Evolutionary conservation across 306 rosid genomes (phyloP), one percentile per base, ranked within the genome.

Genomic region (Sicyos edulis): DNA sequence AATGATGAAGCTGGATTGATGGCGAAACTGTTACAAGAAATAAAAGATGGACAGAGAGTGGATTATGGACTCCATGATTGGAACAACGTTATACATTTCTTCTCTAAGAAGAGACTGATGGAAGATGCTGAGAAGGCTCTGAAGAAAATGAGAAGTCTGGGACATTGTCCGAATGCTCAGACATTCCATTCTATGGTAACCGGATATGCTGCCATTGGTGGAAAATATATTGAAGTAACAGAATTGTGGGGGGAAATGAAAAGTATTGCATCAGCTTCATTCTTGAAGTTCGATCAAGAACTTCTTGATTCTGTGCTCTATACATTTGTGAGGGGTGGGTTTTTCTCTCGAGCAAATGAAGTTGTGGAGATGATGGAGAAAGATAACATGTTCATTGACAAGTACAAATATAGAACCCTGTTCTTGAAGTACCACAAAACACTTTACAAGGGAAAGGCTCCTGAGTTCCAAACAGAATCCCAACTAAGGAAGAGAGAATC

Each of bases 201-300:
- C 42, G 95, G 93, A 44, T 92, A 88, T 81, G 95, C 96, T 71
- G 91, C 96, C 32, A 29, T 86, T 70, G 96, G 97, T 68, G 97
- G 97, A 51, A 92, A 86, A 26, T 92, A 92, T 78, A 78, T 83
- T 71, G 91, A 88, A 80, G 95, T 89, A 66, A 88, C 96, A 15
- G 96, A 85, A 76, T 77, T 92, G 42, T 89, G 95, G 97, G 95
- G 96, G 11, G 92, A 92, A 87, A 92, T 92, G 95, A 92, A 92
- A 81, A 64, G 78, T 65, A 79, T 86, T 71, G 96, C 95, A 82
- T 85, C 90, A 56, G 73, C 91, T 7, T 70, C 82, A 71, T 73
- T 90, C 73, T 85, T 89, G 89, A 89, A 83, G 84, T 92, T 89
- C 80, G 97, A 92, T 80, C 97, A 92, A 71, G 96, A 92, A 74